phyloP scores from a whole-genome alignment of 805 yeast species.

The Limtongia smithiae region DNA sequence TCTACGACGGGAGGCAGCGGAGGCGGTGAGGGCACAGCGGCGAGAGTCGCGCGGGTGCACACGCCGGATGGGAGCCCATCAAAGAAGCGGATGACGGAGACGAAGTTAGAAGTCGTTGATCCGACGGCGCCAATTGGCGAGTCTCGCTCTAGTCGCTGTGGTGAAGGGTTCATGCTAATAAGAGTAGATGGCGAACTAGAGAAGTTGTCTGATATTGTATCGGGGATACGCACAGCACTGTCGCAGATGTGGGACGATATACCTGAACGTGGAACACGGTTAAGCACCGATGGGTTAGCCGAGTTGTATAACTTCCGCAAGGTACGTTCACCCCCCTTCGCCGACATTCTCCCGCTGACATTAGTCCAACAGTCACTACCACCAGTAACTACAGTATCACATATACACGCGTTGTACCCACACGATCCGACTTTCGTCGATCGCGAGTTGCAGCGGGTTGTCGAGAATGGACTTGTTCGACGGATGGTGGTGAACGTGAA shows the following conservation, averaged over 20 bases:
- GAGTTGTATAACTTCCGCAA: conserved; percentile 32
- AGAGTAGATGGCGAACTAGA: conserved; percentile 18
- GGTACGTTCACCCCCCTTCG: not conserved
- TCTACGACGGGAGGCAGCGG: too few relatives aligned
- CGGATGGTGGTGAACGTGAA: conserved; percentile 34
- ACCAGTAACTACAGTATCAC: conserved; percentile 36
- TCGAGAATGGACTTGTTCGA: conserved; percentile 32
- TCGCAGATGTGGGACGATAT: conserved; percentile 36
- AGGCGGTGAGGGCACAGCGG: too few relatives aligned
- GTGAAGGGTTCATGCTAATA: not conserved
- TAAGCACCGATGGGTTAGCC: conserved; percentile 31
- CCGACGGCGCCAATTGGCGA: conserved; percentile 13
- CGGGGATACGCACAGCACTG: conserved; percentile 31
- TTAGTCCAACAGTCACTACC: conserved; percentile 29
- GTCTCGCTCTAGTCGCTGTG: not conserved
- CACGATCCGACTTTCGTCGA: conserved; percentile 39
- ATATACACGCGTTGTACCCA: conserved; percentile 39
- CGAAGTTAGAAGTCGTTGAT: conserved; percentile 9
- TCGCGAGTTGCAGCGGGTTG: conserved; percentile 33
- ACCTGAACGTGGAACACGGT: conserved; percentile 34
- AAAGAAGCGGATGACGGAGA: conserved; percentile 6
- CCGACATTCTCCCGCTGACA: not conserved
- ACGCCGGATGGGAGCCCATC: not conserved
- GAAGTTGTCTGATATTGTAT: conserved; percentile 26
- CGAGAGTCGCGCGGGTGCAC: not conserved